Evolutionary conservation across 495 filamentous ascomycete genomes (phyloP).

Genomic region (Talaromyces thailandensis): DNA sequence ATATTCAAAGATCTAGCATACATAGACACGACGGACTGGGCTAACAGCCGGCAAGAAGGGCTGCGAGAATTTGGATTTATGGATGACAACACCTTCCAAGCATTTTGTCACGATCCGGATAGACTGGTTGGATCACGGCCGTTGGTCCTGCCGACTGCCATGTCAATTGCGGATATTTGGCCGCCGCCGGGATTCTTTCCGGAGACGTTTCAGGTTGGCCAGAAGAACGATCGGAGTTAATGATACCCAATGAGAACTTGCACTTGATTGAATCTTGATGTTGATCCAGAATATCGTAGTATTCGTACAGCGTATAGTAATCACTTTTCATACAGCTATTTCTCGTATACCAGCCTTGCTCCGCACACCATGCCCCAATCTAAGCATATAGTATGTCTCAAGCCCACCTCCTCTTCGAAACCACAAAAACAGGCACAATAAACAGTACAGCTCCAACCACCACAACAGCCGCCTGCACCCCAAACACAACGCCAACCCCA

Average conservation of each 20-base stretch:
- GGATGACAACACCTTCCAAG: constrained; percentile 42
- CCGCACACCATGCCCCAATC: too few species aligned
- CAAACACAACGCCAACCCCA: constrained; percentile 34
- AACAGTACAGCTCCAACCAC: constrained; percentile 19
- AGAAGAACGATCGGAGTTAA: constrained; percentile 10
- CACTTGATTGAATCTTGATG: background rate
- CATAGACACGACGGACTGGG: constrained; percentile 50
- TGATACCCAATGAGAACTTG: background rate
- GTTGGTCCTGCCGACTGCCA: constrained; percentile 27
- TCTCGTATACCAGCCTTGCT: too few species aligned
- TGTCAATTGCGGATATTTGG: constrained; percentile 38
- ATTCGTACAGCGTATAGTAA: background rate
- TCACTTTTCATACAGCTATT: background rate
- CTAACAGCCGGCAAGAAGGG: constrained; percentile 40
- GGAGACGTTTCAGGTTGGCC: constrained; percentile 30
- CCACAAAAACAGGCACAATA: constrained; percentile 21
- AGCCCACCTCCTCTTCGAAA: constrained; percentile 4
- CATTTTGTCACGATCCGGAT: constrained; percentile 46
- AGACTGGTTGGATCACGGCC: constrained; percentile 32
- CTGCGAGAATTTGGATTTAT: constrained; percentile 54
- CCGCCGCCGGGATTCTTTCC: constrained; percentile 40
- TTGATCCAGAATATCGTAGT: background rate
- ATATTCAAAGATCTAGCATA: constrained; percentile 56
- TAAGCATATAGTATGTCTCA: too few species aligned
- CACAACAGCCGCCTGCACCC: constrained; percentile 32